Conservation (phyloP, 139 green algal species). For the Auxenochlorella protothecoides region DNA sequence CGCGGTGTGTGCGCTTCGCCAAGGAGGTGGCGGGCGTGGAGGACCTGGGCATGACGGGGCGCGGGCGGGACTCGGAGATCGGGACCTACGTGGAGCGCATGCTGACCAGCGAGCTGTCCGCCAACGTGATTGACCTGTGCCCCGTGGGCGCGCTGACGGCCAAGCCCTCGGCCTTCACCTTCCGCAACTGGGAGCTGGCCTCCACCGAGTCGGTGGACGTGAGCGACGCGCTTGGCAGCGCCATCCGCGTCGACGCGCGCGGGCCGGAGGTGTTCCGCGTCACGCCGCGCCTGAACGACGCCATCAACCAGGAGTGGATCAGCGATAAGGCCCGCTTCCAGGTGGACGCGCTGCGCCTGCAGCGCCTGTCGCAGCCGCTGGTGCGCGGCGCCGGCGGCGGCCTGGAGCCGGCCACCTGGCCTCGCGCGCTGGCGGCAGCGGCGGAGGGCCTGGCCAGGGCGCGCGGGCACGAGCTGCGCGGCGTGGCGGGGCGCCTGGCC, state of each 20-base stretch:
- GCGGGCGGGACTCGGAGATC: slow-evolving; percentile 81
- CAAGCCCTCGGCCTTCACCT: slow-evolving; percentile 96
- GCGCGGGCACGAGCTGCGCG: slow-evolving; percentile 62
- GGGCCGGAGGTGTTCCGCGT: slow-evolving; percentile 90
- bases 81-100: slow-evolving; percentile 95
- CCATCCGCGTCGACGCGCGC: slow-evolving; percentile 78
- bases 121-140: slow-evolving; percentile 98
- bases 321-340: slow-evolving; percentile 92
- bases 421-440: slow-evolving; percentile 55
- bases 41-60: slow-evolving; percentile 88
- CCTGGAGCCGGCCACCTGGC: slow-evolving; percentile 59
- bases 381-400: slow-evolving; percentile 35
- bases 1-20: slow-evolving; percentile 92
- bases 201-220: slow-evolving; percentile 89
- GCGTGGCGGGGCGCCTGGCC: slow-evolving; percentile 78
- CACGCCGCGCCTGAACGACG: slow-evolving; percentile 85
- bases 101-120: slow-evolving; percentile 80
- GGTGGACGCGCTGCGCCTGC: slow-evolving; percentile 90
- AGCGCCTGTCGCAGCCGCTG: slow-evolving; percentile 82
- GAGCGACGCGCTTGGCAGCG: slow-evolving; percentile 76
- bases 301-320: slow-evolving; percentile 98
- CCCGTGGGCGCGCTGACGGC: slow-evolving; percentile 93
- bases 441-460: slow-evolving; percentile 30
- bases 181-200: slow-evolving; percentile 92
- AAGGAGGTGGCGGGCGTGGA: slow-evolving; percentile 88